Percentiles rank a stretch among this genome's conserved stretches.
phyloP scores from a whole-genome alignment of 1,284 basidiomycete species.

The Trichosporon sp. region DNA sequence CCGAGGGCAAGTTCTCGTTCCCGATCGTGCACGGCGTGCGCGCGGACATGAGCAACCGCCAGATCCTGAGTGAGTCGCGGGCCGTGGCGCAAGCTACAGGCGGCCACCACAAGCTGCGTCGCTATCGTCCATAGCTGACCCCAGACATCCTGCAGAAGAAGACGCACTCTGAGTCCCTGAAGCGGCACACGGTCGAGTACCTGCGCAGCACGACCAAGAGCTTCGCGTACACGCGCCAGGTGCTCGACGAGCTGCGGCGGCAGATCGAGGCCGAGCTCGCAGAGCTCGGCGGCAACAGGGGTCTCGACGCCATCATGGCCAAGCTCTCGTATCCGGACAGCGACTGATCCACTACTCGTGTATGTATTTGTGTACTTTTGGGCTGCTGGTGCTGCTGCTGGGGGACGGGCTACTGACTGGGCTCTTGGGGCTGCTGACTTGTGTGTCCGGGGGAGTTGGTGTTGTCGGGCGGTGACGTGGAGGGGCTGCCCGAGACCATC shows the following conservation, averaged over 20 bases:
- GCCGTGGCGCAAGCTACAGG: not conserved
- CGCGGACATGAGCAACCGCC: slow-evolving; percentile 65
- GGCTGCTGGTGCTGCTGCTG: no score
- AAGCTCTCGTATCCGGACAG: slow-evolving; percentile 17
- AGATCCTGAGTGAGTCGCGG: slow-evolving; percentile 75
- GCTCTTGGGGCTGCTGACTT: no score
- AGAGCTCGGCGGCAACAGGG: slow-evolving; percentile 43
- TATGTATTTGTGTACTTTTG: not conserved
- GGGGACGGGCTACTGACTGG: no score
- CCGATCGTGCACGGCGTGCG: slow-evolving; percentile 85
- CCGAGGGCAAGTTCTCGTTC: slow-evolving; percentile 95
- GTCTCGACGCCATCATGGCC: slow-evolving; percentile 39
- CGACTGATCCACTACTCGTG: not conserved
- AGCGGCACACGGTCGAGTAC: slow-evolving; percentile 72
- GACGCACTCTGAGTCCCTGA: slow-evolving; percentile 71
- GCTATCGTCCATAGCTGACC: slow-evolving; percentile 1
- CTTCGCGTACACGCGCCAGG: slow-evolving; percentile 66
- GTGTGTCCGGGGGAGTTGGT: no score
- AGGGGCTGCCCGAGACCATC: not conserved
- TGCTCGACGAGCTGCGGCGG: slow-evolving; percentile 40
- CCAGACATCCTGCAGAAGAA: slow-evolving; percentile 85
- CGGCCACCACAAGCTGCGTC: not conserved
- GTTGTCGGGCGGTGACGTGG: no score
- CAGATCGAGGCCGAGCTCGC: slow-evolving; percentile 45
- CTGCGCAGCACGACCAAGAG: slow-evolving; percentile 66